phyloP scores from a whole-genome alignment of 192 early-diverging fungal genomes.

The Chytriomyces hyalinus region DNA sequence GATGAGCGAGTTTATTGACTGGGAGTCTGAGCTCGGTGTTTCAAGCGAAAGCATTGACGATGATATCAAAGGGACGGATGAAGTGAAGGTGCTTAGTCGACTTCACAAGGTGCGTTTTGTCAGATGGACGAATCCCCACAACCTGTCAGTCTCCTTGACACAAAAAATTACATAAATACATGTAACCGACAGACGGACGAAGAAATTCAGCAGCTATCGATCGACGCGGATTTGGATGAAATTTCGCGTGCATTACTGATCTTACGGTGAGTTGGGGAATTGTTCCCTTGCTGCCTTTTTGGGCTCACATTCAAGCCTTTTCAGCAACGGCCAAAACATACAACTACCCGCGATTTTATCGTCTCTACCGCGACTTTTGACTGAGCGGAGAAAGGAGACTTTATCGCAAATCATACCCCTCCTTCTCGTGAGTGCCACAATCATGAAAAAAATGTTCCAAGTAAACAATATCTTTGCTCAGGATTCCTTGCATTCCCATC shows the following conservation, averaged over 20 bases:
- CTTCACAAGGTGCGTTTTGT: conserved; percentile 44
- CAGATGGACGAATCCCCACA: neutral
- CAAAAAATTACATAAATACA: neutral
- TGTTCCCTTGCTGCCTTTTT: conserved; percentile 8
- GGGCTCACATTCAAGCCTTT: neutral
- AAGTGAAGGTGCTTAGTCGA: conserved; percentile 48
- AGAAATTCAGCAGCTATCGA: conserved; percentile 48
- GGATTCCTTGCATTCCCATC: neutral
- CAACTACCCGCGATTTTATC: conserved; percentile 49
- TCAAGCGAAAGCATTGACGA: conserved; percentile 47
- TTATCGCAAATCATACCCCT: conserved; percentile 40
- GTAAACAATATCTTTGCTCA: neutral
- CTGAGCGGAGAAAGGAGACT: conserved; percentile 36
- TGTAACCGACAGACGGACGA: conserved; percentile 48
- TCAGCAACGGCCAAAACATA: conserved; percentile 42
- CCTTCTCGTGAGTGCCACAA: conserved; percentile 35
- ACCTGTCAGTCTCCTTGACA: neutral
- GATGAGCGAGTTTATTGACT: conserved; percentile 44
- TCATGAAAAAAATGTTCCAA: neutral
- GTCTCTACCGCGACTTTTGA: conserved; percentile 37
- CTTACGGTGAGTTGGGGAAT: conserved; percentile 31
- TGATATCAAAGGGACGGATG: conserved; percentile 57
- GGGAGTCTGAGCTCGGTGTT: conserved; percentile 44
- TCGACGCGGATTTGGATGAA: conserved; percentile 52
- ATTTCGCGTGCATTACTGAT: conserved; percentile 47